Evolutionary conservation across 75 land plant species (phyloP).

Genomic region (Chamaecyparis obtusa): DNA sequence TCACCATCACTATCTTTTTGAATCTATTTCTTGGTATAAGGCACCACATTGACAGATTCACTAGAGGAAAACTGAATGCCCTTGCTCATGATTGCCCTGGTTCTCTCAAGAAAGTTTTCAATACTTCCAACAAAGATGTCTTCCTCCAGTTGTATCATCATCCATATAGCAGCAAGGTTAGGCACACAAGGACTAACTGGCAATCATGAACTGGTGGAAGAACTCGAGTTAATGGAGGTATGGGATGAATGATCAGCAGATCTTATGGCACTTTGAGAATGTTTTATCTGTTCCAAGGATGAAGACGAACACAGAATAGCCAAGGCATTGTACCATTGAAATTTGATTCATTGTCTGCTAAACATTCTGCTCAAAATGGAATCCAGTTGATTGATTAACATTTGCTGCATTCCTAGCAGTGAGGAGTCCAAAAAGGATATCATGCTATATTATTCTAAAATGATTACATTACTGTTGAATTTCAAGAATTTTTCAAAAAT

Average conservation of each 20-base stretch:
- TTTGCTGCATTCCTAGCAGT: not conserved
- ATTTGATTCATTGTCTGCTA: not conserved
- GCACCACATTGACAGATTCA: not conserved
- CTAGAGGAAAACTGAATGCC: not conserved
- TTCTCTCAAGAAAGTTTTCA: no score
- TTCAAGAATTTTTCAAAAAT: not conserved
- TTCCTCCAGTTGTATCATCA: not conserved
- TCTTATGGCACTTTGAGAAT: not conserved
- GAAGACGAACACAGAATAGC: not conserved
- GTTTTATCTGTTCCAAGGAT: not conserved
- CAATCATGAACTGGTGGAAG: not conserved
- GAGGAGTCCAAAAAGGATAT: not conserved
- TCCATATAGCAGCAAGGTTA: not conserved
- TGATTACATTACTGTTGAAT: not conserved
- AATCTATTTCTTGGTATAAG: not conserved
- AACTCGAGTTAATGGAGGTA: not conserved
- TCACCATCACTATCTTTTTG: not conserved
- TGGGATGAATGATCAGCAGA: not conserved
- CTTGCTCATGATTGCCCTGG: no score
- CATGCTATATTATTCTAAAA: not conserved
- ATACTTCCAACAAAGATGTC: not conserved
- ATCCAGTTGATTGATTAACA: not conserved
- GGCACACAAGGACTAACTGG: not conserved
- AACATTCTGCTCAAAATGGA: not conserved
- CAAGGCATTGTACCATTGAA: not conserved